Conservation (phyloP, 805 yeast species). For the Wickerhamomyces chambardii region DNA sequence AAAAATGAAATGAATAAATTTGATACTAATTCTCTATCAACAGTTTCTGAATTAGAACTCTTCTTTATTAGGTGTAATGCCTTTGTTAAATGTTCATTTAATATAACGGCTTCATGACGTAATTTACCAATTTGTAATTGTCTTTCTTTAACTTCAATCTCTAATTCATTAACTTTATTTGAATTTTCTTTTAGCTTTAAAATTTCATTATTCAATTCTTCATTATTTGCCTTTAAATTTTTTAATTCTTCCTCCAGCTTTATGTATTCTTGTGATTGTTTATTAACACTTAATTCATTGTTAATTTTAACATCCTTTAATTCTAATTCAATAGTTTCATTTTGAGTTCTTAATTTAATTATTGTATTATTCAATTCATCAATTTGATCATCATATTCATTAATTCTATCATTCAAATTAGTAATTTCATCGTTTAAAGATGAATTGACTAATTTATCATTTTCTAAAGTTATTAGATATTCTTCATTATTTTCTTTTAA, state of each 20-base stretch:
- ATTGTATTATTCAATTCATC: slow-evolving; percentile 2
- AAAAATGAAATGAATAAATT: slow-evolving; percentile 81
- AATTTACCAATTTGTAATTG: slow-evolving; percentile 80
- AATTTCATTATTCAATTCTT: slow-evolving; percentile 16
- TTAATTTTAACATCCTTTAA: not conserved
- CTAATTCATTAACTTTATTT: slow-evolving; percentile 26
- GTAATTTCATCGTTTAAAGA: slow-evolving; percentile 30
- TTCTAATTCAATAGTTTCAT: not conserved
- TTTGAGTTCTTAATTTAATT: slow-evolving; percentile 1
- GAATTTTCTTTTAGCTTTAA: slow-evolving; percentile 12
- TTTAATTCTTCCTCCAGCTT: slow-evolving; percentile 16
- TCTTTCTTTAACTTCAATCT: slow-evolving; percentile 54
- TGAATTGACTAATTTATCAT: slow-evolving; percentile 21
- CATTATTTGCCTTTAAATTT: slow-evolving; percentile 16
- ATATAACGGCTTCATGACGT: slow-evolving; percentile 87
- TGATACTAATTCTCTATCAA: slow-evolving; percentile 84
- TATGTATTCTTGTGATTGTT: not conserved
- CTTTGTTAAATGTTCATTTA: slow-evolving; percentile 93
- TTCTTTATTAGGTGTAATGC: slow-evolving; percentile 79
- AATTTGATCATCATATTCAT: slow-evolving; percentile 2
- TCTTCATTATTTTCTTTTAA: slow-evolving; percentile 28
- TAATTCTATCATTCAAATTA: slow-evolving; percentile 19
- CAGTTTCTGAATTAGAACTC: slow-evolving; percentile 64
- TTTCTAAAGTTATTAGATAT: slow-evolving; percentile 22
- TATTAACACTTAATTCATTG: not conserved